Percentiles rank a stretch among this genome's conserved stretches.
phyloP scores from a whole-genome alignment of 345 rosid species.

The Syzygium oleosum region DNA sequence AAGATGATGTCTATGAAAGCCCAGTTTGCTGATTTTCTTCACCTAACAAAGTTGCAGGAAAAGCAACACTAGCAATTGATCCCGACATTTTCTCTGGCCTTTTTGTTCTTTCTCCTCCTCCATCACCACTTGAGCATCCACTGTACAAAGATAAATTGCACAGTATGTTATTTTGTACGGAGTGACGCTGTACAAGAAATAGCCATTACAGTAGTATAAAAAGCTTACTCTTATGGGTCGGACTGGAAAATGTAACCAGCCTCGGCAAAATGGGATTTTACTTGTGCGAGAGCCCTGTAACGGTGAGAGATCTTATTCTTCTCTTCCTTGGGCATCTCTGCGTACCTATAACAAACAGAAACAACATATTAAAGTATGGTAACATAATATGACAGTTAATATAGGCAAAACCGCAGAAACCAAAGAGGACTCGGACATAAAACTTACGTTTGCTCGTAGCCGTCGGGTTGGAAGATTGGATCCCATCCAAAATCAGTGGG shows the following conservation, averaged over 20 bases:
- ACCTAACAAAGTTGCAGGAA: neutral
- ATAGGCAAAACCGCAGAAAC: neutral
- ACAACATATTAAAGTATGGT: neutral
- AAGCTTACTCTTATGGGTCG: slow-evolving; percentile 13
- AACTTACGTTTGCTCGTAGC: slow-evolving; percentile 65
- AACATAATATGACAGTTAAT: neutral
- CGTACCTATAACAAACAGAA: slow-evolving; percentile 40
- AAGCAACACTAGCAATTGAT: neutral
- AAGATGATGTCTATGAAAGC: neutral
- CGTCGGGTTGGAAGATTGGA: slow-evolving; percentile 90
- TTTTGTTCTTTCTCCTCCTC: neutral
- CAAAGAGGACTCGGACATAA: neutral
- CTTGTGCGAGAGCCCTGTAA: slow-evolving; percentile 56
- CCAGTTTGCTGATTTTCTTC: neutral
- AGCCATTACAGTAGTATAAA: neutral
- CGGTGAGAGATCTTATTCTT: slow-evolving; percentile 94
- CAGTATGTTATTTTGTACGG: neutral
- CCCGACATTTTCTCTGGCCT: neutral
- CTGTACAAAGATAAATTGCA: neutral
- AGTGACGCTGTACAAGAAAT: neutral
- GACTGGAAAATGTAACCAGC: slow-evolving; percentile 50
- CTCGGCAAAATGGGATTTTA: slow-evolving; percentile 65
- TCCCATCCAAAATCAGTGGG: slow-evolving; percentile 96
- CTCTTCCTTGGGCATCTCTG: slow-evolving; percentile 90
- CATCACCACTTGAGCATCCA: neutral